Evolutionary conservation across 306 rosid species (phyloP).

Genomic region (Mimosa bimucronata): DNA sequence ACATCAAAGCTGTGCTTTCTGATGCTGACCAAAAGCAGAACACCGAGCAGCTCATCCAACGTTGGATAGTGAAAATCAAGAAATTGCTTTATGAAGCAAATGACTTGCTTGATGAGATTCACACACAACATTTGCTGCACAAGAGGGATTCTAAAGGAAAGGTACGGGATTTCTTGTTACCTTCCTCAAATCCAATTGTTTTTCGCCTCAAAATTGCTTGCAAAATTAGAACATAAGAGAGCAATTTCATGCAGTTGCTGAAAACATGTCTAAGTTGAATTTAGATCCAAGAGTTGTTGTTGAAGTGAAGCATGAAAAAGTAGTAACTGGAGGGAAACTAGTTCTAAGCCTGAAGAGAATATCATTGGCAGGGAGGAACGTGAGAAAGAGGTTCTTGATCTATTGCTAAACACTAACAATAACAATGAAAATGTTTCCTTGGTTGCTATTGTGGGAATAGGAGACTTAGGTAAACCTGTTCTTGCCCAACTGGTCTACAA

Average conservation of each 20-base stretch:
- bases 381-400: not conserved
- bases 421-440: not conserved
- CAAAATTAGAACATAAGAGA: not conserved
- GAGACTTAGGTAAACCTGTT: constrained; percentile 26
- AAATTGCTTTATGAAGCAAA: too few relatives aligned
- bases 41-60: too few relatives aligned
- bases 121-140: not conserved
- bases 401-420: not conserved
- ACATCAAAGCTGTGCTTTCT: too few relatives aligned
- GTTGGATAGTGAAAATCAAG: too few relatives aligned
- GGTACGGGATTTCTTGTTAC: not conserved
- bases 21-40: too few relatives aligned
- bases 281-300: not conserved
- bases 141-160: not conserved
- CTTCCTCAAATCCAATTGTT: not conserved
- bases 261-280: not conserved
- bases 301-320: not conserved
- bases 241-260: not conserved
- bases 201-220: not conserved
- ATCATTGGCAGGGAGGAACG: constrained; percentile 12
- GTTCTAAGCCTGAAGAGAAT: not conserved
- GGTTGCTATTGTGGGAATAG: not conserved
- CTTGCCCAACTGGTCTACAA: constrained; percentile 16
- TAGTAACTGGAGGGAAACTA: not conserved
- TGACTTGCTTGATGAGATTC: too few relatives aligned